Conservation (phyloP, 768 basidiomycete genomes). For the Aureoboletus auriporus region DNA sequence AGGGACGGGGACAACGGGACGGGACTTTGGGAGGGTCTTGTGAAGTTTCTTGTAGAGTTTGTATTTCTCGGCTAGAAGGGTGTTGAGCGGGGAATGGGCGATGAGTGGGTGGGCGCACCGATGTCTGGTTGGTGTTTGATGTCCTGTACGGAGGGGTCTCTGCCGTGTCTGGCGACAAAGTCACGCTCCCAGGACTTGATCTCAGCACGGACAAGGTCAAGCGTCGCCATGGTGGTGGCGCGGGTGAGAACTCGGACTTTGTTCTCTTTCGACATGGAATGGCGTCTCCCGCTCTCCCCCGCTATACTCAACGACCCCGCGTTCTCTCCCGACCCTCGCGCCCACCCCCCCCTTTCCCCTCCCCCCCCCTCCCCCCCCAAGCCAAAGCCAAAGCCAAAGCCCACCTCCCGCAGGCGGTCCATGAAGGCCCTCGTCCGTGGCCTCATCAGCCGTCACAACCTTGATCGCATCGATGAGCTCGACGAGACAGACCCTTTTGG, state of each 20-base stretch:
- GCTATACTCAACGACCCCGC: slow-evolving; percentile 49
- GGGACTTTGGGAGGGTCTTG: slow-evolving; percentile 51
- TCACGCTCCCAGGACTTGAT: slow-evolving; percentile 77
- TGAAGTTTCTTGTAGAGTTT: slow-evolving; percentile 75
- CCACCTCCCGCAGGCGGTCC: slow-evolving; percentile 7
- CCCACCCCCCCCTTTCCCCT: slow-evolving; percentile 40
- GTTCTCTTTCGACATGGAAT: not conserved
- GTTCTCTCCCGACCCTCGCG: slow-evolving; percentile 53
- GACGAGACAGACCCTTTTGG: slow-evolving; percentile 75
- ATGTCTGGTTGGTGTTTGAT: slow-evolving; percentile 59
- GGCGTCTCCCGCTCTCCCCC: slow-evolving; percentile 17
- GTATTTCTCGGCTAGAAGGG: slow-evolving; percentile 65
- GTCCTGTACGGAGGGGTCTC: slow-evolving; percentile 65
- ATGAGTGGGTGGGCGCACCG: slow-evolving; percentile 41
- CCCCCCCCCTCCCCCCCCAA: not conserved
- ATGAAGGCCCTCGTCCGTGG: slow-evolving; percentile 28
- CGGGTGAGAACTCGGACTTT: not conserved
- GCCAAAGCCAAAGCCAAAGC: not conserved
- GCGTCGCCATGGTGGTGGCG: not conserved
- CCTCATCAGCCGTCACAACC: slow-evolving; percentile 25
- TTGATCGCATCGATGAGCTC: slow-evolving; percentile 75
- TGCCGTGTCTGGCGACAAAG: slow-evolving; percentile 53
- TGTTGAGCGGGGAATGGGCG: slow-evolving; percentile 8
- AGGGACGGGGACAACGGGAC: slow-evolving; percentile 46
- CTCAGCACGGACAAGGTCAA: slow-evolving; percentile 50